Evolutionary conservation across 495 filamentous ascomycete species (phyloP).

Genomic region (Hypoxylon subgilvum): DNA sequence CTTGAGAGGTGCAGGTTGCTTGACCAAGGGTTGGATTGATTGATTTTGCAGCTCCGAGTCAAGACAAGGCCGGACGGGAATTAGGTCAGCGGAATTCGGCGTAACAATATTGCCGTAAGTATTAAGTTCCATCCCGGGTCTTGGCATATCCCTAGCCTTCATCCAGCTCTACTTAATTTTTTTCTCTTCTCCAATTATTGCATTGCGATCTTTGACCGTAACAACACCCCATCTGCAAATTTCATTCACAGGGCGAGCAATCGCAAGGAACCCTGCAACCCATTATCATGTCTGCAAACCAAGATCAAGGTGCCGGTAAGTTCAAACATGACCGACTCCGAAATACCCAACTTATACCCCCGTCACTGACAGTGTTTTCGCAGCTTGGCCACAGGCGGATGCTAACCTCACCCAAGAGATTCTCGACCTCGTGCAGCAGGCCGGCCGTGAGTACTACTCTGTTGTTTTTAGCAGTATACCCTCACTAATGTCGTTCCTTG

Average conservation of each 20-base stretch:
- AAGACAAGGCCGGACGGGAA: too few relatives aligned
- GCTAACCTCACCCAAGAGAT: conserved; percentile 76
- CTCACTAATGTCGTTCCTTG: conserved; percentile 11
- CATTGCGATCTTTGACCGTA: conserved; percentile 8
- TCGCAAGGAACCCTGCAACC: conserved; percentile 68
- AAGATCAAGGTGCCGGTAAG: conserved; percentile 58
- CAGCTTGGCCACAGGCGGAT: conserved; percentile 92
- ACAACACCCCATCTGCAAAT: conserved; percentile 12
- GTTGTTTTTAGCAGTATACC: not conserved
- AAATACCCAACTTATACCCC: not conserved
- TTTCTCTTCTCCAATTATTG: not conserved
- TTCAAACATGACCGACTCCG: not conserved
- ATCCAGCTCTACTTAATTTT: conserved; percentile 4
- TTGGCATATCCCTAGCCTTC: too few relatives aligned
- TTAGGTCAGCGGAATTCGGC: conserved; percentile 28
- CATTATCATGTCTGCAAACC: conserved; percentile 56
- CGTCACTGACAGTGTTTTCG: conserved; percentile 25
- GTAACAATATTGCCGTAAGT: conserved; percentile 15
- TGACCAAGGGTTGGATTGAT: conserved; percentile 39
- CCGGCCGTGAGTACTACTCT: conserved; percentile 51
- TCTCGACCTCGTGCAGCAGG: conserved; percentile 87
- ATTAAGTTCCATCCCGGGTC: too few relatives aligned
- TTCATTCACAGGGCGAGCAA: conserved; percentile 60
- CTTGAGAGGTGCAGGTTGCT: conserved; percentile 41
- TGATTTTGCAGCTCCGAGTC: conserved; percentile 33